Conservation (phyloP, 2,329 filamentous ascomycete genomes). For the Raffaelea albimanens region DNA sequence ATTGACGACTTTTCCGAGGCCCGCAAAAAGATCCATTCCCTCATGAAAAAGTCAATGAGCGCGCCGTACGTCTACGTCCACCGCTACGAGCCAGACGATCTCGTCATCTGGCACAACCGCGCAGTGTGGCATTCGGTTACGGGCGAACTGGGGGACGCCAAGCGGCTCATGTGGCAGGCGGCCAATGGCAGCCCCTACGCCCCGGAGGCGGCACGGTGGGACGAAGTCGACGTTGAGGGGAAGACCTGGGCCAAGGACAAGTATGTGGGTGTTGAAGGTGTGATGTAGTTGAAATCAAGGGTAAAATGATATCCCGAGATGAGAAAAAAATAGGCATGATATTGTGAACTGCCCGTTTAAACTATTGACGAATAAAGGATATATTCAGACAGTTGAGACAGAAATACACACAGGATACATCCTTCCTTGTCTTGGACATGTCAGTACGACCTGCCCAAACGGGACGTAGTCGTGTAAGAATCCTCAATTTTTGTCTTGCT, state of each 20-base stretch:
- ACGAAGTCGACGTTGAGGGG: constrained; percentile 3
- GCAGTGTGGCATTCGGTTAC: constrained; percentile 6
- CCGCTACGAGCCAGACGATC: constrained; percentile 1
- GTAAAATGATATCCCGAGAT: too few species aligned
- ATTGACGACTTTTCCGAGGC: constrained; percentile 1
- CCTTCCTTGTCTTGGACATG: too few species aligned
- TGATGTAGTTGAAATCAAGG: background rate
- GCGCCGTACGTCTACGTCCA: constrained; percentile 2
- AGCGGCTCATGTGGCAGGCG: constrained; percentile 5
- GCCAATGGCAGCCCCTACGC: background rate
- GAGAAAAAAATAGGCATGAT: too few species aligned
- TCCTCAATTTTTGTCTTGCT: too few species aligned
- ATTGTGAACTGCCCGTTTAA: too few species aligned
- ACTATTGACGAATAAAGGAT: too few species aligned
- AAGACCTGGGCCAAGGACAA: background rate
- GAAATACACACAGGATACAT: too few species aligned
- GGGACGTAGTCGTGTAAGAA: too few species aligned
- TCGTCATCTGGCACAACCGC: constrained; percentile 5
- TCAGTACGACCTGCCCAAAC: too few species aligned
- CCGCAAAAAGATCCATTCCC: background rate
- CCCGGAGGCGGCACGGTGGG: background rate
- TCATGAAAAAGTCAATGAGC: background rate
- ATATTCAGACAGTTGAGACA: too few species aligned
- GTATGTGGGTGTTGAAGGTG: background rate
- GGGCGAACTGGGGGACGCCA: constrained; percentile 1